Evolutionary conservation across 805 yeast species (phyloP).

Genomic region (Kuraishia capsulata): DNA sequence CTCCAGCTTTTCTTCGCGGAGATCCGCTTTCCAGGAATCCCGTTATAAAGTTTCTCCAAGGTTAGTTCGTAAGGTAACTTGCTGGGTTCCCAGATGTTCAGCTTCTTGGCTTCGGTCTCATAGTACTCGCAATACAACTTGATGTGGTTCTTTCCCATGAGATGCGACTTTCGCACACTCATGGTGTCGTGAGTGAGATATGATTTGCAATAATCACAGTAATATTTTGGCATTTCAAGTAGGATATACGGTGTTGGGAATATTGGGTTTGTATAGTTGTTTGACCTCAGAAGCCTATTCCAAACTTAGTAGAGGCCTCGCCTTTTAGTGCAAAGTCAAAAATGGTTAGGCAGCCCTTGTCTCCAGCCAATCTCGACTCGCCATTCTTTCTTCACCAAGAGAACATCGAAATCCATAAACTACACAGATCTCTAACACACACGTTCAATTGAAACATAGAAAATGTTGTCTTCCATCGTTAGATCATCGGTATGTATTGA

Average conservation of each 20-base stretch:
- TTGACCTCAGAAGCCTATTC: too few relatives aligned
- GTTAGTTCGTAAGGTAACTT: conserved; percentile 27
- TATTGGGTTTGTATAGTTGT: background rate
- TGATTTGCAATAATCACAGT: conserved; percentile 79
- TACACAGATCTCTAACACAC: background rate
- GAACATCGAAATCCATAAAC: background rate
- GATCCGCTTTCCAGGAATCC: conserved; percentile 24
- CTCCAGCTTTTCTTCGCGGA: too few relatives aligned
- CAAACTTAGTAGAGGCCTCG: too few relatives aligned
- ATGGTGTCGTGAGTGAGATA: conserved; percentile 83
- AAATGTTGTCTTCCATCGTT: conserved; percentile 6
- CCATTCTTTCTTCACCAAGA: background rate
- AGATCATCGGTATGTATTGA: conserved; percentile 8
- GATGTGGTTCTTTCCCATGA: conserved; percentile 70
- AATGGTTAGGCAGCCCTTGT: conserved; percentile 2
- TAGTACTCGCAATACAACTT: conserved; percentile 67
- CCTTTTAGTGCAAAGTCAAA: too few relatives aligned
- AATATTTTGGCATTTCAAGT: conserved; percentile 56
- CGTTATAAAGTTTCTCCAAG: conserved; percentile 22
- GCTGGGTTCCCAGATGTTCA: conserved; percentile 8
- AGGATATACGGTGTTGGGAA: background rate
- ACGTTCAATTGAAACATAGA: background rate
- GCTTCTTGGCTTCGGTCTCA: conserved; percentile 26
- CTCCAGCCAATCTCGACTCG: conserved; percentile 1
- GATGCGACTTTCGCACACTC: conserved; percentile 76